Conservation (phyloP, 148 eudicot genomes). For the Selenicereus undatus region DNA sequence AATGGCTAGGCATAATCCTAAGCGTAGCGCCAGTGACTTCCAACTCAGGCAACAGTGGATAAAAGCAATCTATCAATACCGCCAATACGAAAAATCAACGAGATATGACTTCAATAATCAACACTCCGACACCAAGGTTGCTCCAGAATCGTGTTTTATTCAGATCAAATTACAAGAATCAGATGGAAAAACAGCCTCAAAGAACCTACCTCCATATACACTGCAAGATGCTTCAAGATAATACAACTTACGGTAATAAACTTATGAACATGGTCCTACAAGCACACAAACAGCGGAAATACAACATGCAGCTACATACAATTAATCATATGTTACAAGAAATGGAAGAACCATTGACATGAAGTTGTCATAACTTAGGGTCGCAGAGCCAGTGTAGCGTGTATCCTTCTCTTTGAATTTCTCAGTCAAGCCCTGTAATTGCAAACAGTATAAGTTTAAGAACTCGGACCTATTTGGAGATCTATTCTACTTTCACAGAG, state of each 20-base stretch:
- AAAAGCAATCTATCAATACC: too few relatives aligned
- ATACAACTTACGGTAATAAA: neutral
- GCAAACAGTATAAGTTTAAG: constrained; percentile 1
- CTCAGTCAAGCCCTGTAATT: constrained; percentile 69
- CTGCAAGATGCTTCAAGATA: neutral
- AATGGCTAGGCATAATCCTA: neutral
- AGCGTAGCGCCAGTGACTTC: too few relatives aligned
- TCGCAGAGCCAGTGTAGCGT: constrained; percentile 64
- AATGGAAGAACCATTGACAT: constrained; percentile 78
- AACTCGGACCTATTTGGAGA: neutral
- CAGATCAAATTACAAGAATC: neutral
- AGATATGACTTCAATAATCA: neutral
- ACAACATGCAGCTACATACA: neutral
- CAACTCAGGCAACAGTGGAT: too few relatives aligned
- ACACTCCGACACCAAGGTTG: neutral
- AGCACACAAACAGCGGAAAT: neutral
- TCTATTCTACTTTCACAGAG: too few relatives aligned
- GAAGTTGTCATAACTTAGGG: constrained; percentile 55
- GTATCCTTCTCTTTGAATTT: constrained; percentile 80
- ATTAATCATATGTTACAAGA: constrained; percentile 38
- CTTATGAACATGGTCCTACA: neutral
- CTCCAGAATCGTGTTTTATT: neutral
- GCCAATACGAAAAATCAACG: too few relatives aligned
- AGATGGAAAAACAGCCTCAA: neutral
- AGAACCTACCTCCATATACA: constrained; percentile 5